Percentiles rank a stretch among this genome's conserved stretches.
phyloP scores from a whole-genome alignment of 2,329 filamentous ascomycete species.

The Xenosphaeropsis pyriputrescens region DNA sequence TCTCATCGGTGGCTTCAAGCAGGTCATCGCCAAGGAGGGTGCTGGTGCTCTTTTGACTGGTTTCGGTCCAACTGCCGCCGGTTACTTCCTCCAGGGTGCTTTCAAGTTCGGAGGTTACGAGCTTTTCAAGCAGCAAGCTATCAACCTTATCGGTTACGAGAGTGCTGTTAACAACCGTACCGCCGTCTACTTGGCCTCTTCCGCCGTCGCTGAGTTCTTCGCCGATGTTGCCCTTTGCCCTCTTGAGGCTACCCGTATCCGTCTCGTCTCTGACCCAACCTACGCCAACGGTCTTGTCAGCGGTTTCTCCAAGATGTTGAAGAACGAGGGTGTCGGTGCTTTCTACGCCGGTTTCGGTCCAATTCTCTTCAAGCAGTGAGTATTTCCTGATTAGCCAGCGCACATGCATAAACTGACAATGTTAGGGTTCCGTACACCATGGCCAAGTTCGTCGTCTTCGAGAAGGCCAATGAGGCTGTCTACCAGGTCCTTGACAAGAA shows the following conservation, averaged over 20 bases:
- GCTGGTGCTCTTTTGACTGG: constrained; percentile 76
- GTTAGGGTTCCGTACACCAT: constrained; percentile 78
- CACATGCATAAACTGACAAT: constrained; percentile 2
- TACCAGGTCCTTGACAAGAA: constrained; percentile 59
- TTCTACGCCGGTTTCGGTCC: constrained; percentile 89
- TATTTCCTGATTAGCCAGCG: constrained; percentile 10
- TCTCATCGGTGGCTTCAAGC: constrained; percentile 72
- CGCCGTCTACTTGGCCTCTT: constrained; percentile 63
- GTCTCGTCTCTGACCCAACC: constrained; percentile 76
- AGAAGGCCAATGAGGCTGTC: constrained; percentile 69
- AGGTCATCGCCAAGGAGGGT: constrained; percentile 75
- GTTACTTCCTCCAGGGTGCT: constrained; percentile 89
- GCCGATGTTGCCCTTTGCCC: constrained; percentile 78
- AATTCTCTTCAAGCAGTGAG: constrained; percentile 68
- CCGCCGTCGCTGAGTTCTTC: constrained; percentile 52
- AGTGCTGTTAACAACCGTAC: constrained; percentile 66
- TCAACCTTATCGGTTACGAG: constrained; percentile 67
- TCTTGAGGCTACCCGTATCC: constrained; percentile 85
- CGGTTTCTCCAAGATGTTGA: constrained; percentile 73
- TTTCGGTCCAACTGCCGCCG: constrained; percentile 71
- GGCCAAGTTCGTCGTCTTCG: constrained; percentile 89
- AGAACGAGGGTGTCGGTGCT: constrained; percentile 67
- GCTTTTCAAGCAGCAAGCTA: constrained; percentile 88
- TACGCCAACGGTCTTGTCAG: constrained; percentile 68
- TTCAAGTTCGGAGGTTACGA: constrained; percentile 94